Evolutionary conservation across 768 basidiomycete species (phyloP), one percentile per base, ranked within the genome.

Genomic region (Austroboletus eburneus): DNA sequence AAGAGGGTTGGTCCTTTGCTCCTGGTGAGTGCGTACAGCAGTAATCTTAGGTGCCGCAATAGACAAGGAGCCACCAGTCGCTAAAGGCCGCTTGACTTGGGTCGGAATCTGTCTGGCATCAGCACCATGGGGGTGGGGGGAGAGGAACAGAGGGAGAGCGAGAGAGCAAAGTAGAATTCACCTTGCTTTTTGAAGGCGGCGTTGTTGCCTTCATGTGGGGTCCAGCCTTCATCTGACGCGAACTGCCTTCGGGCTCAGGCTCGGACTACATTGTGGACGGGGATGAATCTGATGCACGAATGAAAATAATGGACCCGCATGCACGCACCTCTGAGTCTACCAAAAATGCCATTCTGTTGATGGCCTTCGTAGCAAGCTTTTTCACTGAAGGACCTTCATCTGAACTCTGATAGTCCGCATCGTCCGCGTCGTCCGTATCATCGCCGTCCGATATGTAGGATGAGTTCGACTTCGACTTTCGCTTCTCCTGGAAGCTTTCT

Each of bases 1-100:
- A 22, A 65, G 47, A 35, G 69, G 68, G 37, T 62, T 46, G 33
- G 39, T 1, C 42, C 44, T 57, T 43, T 65, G 63, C 25, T 65
- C 65, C 32, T 67, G 63, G 32, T 65, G 63, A 27, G 65, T 65
- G 32, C 65, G 56, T 12, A 49, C 14, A 37, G 33, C 20, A 4
- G 49, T 18, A 20, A 48, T 18, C 42, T 52, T 67, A 17, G 55
- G 54, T 18, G 52, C 47, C 16, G 50, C 51, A 18, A 44, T 43
- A 33, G 38, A 36, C 16, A 17, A 22, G 7, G 54, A 48, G 33
- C 42, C 9, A 40, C 41, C 24, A 12, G 39, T n/a, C 21, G 33
- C 22, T 29, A 43, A 39, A 1, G 37, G 22, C 3, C 42, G 50
- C 34, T 55, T 51, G 32, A 36, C 42, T 33, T 39, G 39, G 16